These are phyloP conservation scores for Plantago lanceolata DNA, from an alignment of 305 asterid genomes.

Conservation along the genomic window DNA sequence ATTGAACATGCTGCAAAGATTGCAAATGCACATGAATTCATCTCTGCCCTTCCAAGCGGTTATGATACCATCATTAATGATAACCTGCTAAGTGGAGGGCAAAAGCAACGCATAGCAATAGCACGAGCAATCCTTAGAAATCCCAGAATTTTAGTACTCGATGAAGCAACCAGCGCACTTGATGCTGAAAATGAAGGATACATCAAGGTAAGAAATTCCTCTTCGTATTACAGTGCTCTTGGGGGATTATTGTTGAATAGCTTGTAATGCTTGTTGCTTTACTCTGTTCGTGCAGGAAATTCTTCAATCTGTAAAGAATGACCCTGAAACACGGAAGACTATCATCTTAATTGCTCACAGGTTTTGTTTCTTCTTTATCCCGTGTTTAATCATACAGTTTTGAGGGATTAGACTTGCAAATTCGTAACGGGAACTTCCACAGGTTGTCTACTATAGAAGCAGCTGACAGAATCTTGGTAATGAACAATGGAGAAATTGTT, in stretches of 20 bases:
- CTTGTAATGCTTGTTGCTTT: slow-evolving; percentile 6
- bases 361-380: slow-evolving; percentile 16
- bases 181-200: slow-evolving; percentile 51
- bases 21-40: slow-evolving; percentile 40
- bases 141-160: slow-evolving; percentile 35
- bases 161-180: slow-evolving; percentile 54
- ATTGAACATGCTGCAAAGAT: slow-evolving; percentile 38
- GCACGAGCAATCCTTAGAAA: slow-evolving; percentile 45
- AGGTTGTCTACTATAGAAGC: slow-evolving; percentile 44
- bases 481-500: slow-evolving; percentile 37
- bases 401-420: neutral
- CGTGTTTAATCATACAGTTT: neutral
- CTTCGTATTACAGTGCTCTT: neutral
- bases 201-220: slow-evolving; percentile 28
- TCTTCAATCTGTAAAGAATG: slow-evolving; percentile 30
- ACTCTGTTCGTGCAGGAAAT: slow-evolving; percentile 30
- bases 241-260: neutral
- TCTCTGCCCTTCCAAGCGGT: slow-evolving; percentile 42
- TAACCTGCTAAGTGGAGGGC: slow-evolving; percentile 44
- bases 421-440: slow-evolving; percentile 15
- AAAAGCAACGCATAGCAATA: slow-evolving; percentile 44
- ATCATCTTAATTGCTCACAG: slow-evolving; percentile 41
- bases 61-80: slow-evolving; percentile 37
- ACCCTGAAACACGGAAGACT: slow-evolving; percentile 26
- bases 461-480: slow-evolving; percentile 47